Evolutionary conservation across 2,329 filamentous ascomycete genomes (phyloP).

Genomic region (Teratosphaeria gauchensis): DNA sequence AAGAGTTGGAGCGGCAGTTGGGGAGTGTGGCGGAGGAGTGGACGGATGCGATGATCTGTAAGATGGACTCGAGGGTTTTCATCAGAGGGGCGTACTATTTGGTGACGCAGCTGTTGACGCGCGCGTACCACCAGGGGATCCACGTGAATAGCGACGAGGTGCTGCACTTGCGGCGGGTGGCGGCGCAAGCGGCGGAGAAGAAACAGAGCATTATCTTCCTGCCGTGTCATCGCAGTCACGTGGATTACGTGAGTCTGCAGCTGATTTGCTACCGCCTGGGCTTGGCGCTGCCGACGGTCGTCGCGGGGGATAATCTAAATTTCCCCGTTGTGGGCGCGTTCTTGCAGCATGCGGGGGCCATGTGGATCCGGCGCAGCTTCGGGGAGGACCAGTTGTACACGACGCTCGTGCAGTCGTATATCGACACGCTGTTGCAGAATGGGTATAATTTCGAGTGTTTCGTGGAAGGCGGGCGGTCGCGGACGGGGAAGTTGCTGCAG

Average conservation of each 20-base stretch:
- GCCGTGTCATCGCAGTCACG: conserved; percentile 87
- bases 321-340: conserved; percentile 85
- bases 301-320: conserved; percentile 93
- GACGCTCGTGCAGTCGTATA: conserved; percentile 90
- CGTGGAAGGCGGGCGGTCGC: conserved; percentile 85
- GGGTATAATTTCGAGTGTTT: conserved; percentile 97
- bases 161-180: conserved; percentile 67
- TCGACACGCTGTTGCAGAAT: conserved; percentile 80
- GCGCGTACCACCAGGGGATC: conserved; percentile 92
- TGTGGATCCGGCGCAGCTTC: conserved; percentile 92
- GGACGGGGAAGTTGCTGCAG: conserved; percentile 85
- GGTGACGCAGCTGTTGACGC: conserved; percentile 73
- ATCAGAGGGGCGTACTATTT: conserved; percentile 89
- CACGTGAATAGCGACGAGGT: conserved; percentile 95
- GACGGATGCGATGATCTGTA: conserved; percentile 96
- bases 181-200: conserved; percentile 69
- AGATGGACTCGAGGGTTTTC: conserved; percentile 91
- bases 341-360: conserved; percentile 86
- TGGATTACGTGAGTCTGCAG: conserved; percentile 92
- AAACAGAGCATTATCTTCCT: conserved; percentile 95
- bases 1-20: conserved; percentile 59
- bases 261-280: conserved; percentile 92
- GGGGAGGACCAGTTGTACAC: conserved; percentile 84
- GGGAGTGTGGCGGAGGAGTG: conserved; percentile 74
- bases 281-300: conserved; percentile 78